Conservation (phyloP, 2,329 filamentous ascomycete genomes). For the Claviceps fusiformis region DNA sequence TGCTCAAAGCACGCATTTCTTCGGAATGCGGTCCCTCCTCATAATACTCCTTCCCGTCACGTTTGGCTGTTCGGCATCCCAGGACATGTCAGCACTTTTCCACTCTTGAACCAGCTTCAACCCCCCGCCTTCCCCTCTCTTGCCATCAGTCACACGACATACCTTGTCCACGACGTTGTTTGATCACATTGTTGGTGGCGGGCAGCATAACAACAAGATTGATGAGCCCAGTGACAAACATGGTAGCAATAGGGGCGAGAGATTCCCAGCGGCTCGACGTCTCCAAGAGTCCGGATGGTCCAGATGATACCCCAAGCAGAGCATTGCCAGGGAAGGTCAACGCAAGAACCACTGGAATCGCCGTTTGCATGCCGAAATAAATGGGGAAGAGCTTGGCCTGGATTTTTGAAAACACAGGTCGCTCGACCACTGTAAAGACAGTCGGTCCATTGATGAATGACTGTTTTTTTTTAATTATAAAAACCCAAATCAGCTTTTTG, state of each 20-base stretch:
- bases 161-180: constrained; percentile 67
- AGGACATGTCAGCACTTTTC: constrained; percentile 7
- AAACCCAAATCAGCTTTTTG: background rate
- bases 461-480: constrained; percentile 20
- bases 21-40: constrained; percentile 67
- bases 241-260: constrained; percentile 53
- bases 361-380: constrained; percentile 78
- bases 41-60: constrained; percentile 78
- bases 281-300: constrained; percentile 44
- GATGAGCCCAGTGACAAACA: constrained; percentile 54
- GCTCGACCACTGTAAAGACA: constrained; percentile 62
- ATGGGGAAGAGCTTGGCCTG: constrained; percentile 73
- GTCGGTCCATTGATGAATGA: constrained; percentile 65
- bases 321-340: constrained; percentile 64
- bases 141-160: constrained; percentile 14
- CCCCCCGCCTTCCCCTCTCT: too few relatives aligned
- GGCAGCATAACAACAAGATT: constrained; percentile 66
- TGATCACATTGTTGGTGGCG: constrained; percentile 60
- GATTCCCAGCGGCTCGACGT: constrained; percentile 49
- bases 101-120: background rate
- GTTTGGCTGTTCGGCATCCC: constrained; percentile 44
- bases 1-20: constrained; percentile 73
- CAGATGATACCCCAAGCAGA: constrained; percentile 30
- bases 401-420: constrained; percentile 67
- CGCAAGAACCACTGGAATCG: constrained; percentile 57